Evolutionary conservation across 805 yeast species (phyloP).

Genomic region (Zygotorulaspora chibaensis): DNA sequence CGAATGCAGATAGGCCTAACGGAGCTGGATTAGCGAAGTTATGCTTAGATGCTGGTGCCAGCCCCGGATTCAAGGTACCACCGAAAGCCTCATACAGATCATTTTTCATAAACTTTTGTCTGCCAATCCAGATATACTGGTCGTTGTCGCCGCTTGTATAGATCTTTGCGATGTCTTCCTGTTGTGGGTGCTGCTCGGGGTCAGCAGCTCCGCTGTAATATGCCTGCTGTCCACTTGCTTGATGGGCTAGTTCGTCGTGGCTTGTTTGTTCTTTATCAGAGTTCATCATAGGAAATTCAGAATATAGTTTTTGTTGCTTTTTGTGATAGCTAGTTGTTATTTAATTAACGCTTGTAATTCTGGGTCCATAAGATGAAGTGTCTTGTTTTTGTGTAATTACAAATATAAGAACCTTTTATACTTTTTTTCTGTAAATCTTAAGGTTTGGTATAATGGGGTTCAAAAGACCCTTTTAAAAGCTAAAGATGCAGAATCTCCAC

Average conservation of each 20-base stretch:
- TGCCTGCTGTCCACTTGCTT: constrained; percentile 1
- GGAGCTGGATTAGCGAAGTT: constrained; percentile 64
- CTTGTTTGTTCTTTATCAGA: constrained; percentile 17
- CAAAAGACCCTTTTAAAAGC: neutral
- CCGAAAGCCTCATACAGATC: constrained; percentile 67
- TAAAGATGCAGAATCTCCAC: neutral
- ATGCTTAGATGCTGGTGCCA: constrained; percentile 48
- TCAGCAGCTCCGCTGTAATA: neutral
- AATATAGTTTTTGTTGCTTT: neutral
- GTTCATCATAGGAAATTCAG: neutral
- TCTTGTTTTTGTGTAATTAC: neutral
- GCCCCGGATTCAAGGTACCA: constrained; percentile 73
- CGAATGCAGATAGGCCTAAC: constrained; percentile 54
- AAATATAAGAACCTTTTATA: neutral
- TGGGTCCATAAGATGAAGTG: neutral
- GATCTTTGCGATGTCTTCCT: constrained; percentile 21
- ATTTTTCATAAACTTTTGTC: constrained; percentile 55
- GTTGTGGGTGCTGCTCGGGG: neutral
- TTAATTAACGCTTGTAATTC: neutral
- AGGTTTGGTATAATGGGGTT: too few relatives aligned
- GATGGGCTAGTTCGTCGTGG: constrained; percentile 10
- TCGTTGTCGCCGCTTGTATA: constrained; percentile 44
- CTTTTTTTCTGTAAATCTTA: neutral
- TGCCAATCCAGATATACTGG: constrained; percentile 64
- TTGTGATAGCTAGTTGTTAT: neutral